These are phyloP conservation scores for Penicillium sp. DNA, from an alignment of 2,329 filamentous ascomycete genomes.

Conservation along the genomic window DNA sequence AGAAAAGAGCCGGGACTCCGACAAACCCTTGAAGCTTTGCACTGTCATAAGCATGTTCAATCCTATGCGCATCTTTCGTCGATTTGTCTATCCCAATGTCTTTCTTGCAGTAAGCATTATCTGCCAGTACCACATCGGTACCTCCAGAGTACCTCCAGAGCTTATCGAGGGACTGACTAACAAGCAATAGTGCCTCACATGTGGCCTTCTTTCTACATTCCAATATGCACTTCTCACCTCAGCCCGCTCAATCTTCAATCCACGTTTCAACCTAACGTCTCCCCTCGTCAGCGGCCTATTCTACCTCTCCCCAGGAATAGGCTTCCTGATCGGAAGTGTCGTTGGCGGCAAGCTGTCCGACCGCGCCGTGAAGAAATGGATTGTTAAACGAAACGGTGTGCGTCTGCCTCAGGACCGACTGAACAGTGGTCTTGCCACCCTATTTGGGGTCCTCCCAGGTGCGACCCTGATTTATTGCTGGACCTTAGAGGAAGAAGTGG, in stretches of 20 bases:
- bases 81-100: slow-evolving; percentile 68
- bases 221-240: slow-evolving; percentile 67
- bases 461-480: slow-evolving; percentile 68
- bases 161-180: background rate
- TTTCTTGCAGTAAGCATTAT: slow-evolving; percentile 49
- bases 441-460: slow-evolving; percentile 57
- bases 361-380: slow-evolving; percentile 62
- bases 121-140: background rate
- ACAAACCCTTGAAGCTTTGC: slow-evolving; percentile 43
- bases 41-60: slow-evolving; percentile 49
- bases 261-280: slow-evolving; percentile 64
- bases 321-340: slow-evolving; percentile 67
- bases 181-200: slow-evolving; percentile 29
- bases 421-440: slow-evolving; percentile 55
- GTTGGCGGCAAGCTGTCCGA: slow-evolving; percentile 69
- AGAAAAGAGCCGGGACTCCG: slow-evolving; percentile 55
- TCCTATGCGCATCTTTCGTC: slow-evolving; percentile 57
- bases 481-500: slow-evolving; percentile 53
- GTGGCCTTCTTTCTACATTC: slow-evolving; percentile 62
- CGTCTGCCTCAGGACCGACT: slow-evolving; percentile 68
- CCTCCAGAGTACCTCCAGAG: no score
- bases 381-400: slow-evolving; percentile 53
- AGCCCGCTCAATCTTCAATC: slow-evolving; percentile 70
- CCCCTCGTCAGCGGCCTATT: slow-evolving; percentile 68
- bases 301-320: slow-evolving; percentile 69